A percentile compares a stretch with the other conserved stretches of the same genome.
Conservation (phyloP, 2,329 filamentous ascomycete species). For the Rhexocercosporidium sp. region DNA sequence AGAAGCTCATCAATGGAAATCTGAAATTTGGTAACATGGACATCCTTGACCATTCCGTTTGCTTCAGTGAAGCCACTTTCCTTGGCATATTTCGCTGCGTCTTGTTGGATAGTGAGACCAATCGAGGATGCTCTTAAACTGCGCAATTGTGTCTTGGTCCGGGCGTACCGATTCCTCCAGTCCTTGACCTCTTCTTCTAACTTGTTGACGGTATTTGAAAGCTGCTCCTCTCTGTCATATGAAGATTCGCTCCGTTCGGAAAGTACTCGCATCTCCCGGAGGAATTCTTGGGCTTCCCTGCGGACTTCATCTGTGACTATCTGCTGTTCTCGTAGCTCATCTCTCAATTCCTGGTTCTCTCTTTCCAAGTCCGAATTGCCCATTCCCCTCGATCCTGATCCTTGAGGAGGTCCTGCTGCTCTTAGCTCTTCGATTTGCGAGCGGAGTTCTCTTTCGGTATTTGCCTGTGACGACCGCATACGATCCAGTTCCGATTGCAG, state of each 20-base stretch:
- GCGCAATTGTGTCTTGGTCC: constrained; percentile 84
- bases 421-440: constrained; percentile 64
- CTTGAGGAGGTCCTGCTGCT: constrained; percentile 40
- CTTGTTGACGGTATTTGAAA: constrained; percentile 75
- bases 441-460: constrained; percentile 65
- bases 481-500: constrained; percentile 80
- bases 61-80: constrained; percentile 72
- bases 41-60: constrained; percentile 82
- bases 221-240: constrained; percentile 80
- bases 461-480: constrained; percentile 70
- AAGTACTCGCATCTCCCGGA: constrained; percentile 87
- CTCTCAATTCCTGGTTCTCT: constrained; percentile 73
- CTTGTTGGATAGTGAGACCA: constrained; percentile 71
- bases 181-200: constrained; percentile 85
- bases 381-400: constrained; percentile 37
- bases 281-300: constrained; percentile 79
- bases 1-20: constrained; percentile 91
- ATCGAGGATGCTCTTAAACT: constrained; percentile 81
- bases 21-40: constrained; percentile 94
- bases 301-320: constrained; percentile 86
- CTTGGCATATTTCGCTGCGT: constrained; percentile 69
- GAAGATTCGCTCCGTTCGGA: constrained; percentile 80
- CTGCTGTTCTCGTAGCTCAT: constrained; percentile 73
- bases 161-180: constrained; percentile 90
- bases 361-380: constrained; percentile 49